phyloP scores from a whole-genome alignment of 345 rosid genomes.

The Anastatica hierochuntica region DNA sequence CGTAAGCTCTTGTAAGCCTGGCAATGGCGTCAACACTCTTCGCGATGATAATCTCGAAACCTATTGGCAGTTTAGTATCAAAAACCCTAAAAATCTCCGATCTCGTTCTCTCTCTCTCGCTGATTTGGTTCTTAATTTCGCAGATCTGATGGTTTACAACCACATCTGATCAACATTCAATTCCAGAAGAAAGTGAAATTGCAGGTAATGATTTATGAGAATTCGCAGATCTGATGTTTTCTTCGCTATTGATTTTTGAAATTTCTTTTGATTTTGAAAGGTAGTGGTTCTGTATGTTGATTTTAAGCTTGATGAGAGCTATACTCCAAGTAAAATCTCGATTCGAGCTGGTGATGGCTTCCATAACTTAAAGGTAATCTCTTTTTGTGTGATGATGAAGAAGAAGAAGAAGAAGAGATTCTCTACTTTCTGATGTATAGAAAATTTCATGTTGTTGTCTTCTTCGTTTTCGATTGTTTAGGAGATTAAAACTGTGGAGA shows the following conservation, averaged over 20 bases:
- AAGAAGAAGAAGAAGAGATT: too few relatives aligned
- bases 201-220: constrained; percentile 36
- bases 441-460: too few relatives aligned
- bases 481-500: constrained; percentile 87
- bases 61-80: constrained; percentile 92
- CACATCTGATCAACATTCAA: constrained; percentile 85
- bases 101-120: not conserved
- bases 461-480: too few relatives aligned
- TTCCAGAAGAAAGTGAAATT: constrained; percentile 93
- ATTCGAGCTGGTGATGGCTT: constrained; percentile 92
- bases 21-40: constrained; percentile 77
- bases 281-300: constrained; percentile 77
- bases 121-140: not conserved
- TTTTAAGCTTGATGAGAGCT: constrained; percentile 94
- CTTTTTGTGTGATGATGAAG: too few relatives aligned
- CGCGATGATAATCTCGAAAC: constrained; percentile 83
- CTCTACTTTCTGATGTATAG: too few relatives aligned
- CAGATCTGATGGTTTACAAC: constrained; percentile 97
- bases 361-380: constrained; percentile 73
- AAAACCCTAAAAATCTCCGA: not conserved
- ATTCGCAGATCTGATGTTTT: not conserved
- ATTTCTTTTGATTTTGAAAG: constrained; percentile 17
- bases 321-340: constrained; percentile 78
- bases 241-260: not conserved
- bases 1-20: constrained; percentile 93